Evolutionary conservation across 345 rosid species (phyloP), one percentile per base, ranked within the genome.

Genomic region (Arabidopsis arenosa): DNA sequence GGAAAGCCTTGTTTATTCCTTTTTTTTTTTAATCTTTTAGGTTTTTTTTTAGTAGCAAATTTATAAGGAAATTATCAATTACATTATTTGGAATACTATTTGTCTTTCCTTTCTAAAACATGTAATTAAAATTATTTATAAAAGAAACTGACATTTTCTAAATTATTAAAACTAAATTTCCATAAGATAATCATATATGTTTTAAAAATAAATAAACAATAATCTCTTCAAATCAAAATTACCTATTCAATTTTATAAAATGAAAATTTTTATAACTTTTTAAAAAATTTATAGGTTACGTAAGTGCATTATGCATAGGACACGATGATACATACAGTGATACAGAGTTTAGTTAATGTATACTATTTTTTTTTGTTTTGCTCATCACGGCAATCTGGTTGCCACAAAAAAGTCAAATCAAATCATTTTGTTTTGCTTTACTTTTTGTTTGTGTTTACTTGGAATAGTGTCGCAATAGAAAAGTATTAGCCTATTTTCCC

Each of bases 371-470:
- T 43, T 63, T 63, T 5, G 1, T 14, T 26, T 63, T 63, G 40
- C 11, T 47, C 56, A 10, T n/a, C 15, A 10, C 15, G 30, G 5
- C 23, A 44, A 63, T 9, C 5, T 17, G 57, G 57, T 48, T 33
- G 51, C 56, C 23, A 47, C 44, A 1, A 48, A 32, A 39, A 72
- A 62, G 76, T 63, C 69, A 63, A 72, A 63, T 37, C 11, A 62
- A 51, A 62, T 61, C 32, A 62, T 52, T 36, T 39, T 59, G 39
- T 47, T 45, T 45, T 70, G n/a, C 26, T 39, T 36, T 49, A 12
- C 4, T 11, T 12, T 28, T 43, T 23, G 65, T 58, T 60, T 60
- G 39, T n/a, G 60, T 52, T 73, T 66, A 63, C 76, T 52, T 63
- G 44, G 53, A 73, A 52, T 13, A 63, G 54, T 52, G 70, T 52